phyloP scores from a whole-genome alignment of 2,329 filamentous ascomycete species.

The Penicillium italicum region DNA sequence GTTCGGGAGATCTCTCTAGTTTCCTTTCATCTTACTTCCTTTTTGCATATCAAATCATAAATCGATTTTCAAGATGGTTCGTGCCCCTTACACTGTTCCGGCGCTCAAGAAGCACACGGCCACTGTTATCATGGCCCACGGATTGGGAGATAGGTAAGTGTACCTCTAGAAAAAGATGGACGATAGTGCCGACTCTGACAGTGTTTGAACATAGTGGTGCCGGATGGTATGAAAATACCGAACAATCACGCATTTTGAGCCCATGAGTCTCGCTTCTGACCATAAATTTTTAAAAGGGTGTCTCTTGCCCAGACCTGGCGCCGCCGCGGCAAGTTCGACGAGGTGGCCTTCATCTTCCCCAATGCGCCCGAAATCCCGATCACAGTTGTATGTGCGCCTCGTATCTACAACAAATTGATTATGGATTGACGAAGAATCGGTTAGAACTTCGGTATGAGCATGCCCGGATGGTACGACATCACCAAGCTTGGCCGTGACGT shows the following conservation, averaged over 20 bases:
- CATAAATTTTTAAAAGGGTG: conserved; percentile 46
- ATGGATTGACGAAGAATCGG: not conserved
- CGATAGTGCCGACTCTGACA: not conserved
- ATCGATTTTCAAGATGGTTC: conserved; percentile 39
- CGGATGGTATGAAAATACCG: conserved; percentile 40
- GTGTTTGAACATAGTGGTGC: conserved; percentile 40
- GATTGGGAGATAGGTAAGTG: conserved; percentile 75
- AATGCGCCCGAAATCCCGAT: conserved; percentile 85
- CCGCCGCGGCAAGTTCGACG: conserved; percentile 71
- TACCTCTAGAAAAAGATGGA: not conserved
- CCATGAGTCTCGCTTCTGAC: not conserved
- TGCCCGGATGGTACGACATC: conserved; percentile 66
- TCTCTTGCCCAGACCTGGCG: conserved; percentile 85
- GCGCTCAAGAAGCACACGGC: conserved; percentile 82
- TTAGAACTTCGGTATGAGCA: conserved; percentile 70
- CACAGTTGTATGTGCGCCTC: conserved; percentile 60
- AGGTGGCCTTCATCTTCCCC: conserved; percentile 92
- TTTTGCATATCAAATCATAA: not conserved
- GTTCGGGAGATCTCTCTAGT: not conserved
- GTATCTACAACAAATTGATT: not conserved
- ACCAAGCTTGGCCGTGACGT: conserved; percentile 44
- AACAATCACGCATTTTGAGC: not conserved
- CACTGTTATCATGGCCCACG: conserved; percentile 91
- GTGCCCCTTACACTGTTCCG: conserved; percentile 67
- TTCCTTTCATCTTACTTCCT: not conserved